Evolutionary conservation across 139 green algal genomes (phyloP), one percentile per base, ranked within the genome.

Genomic region (Astrephomene gubernaculifera): DNA sequence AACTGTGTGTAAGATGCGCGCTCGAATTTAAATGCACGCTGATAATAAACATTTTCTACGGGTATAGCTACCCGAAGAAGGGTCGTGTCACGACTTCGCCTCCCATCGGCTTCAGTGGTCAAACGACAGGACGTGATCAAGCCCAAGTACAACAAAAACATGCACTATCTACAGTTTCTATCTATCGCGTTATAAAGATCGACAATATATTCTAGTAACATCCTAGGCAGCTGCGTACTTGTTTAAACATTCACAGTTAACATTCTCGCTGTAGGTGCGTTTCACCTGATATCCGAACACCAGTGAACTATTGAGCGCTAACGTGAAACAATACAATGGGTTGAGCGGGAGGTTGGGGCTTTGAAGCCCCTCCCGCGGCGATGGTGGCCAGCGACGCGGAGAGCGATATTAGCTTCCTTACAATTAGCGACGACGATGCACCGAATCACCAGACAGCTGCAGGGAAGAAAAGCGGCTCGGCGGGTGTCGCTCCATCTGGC

Each of bases 381-480:
- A 33, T 52, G 71, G 45, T 79, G 71, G 71, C 71, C 25, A 57
- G 25, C 24, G 70, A 78, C 39, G 74, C 41, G 3, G 74, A 82
- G n/a, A 82, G 74, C 60, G 76, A 83, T 33, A 60, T 83, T 22
- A 73, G 60, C 31, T 57, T 60, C 25, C 72, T 83, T 60, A 83
- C 39, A 36, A 39, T 83, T 39, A 83, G 76, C 61, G 76, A 72
- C 39, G 76, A 83, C 8, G 76, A 72, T 39, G 29, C 43, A 43
- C 52, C 73, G 27, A 57, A 22, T 5, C 45, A n/a, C 3, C 65
- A 80, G n/a, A n/a, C 45, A 19, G 19, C 43, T 10, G 49, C 33
- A 12, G 21, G 22, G 2, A 45, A 10, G 12, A 80, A 65, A 29
- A 12, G 52, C 25, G 17, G 45, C 12, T 21, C 71, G 12, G 43